Conservation (phyloP, 148 eudicot genomes). For the Cornus controversa region DNA sequence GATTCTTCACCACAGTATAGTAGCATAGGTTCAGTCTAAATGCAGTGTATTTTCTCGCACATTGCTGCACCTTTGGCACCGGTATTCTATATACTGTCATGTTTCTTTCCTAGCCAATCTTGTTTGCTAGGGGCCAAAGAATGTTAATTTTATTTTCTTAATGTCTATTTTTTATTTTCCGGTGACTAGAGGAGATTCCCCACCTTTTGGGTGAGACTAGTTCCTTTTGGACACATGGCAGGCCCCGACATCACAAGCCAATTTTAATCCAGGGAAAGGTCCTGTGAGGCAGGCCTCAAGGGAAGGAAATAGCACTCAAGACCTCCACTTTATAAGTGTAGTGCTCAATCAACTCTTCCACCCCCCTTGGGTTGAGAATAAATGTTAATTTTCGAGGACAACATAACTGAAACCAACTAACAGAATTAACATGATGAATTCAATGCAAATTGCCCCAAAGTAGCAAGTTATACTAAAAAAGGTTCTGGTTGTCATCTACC, state of each 20-base stretch:
- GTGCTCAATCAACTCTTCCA: too few relatives aligned
- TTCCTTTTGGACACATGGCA: too few relatives aligned
- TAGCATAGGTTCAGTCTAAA: background rate
- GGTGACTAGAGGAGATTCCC: too few relatives aligned
- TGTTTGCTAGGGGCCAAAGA: background rate
- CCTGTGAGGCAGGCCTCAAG: too few relatives aligned
- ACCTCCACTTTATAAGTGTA: too few relatives aligned
- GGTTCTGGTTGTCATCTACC: too few relatives aligned
- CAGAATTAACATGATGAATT: background rate
- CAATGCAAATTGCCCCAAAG: conserved; percentile 29
- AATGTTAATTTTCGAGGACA: background rate
- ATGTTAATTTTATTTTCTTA: background rate
- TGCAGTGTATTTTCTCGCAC: background rate
- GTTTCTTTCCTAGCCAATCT: background rate
- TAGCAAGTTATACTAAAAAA: conserved; percentile 15
- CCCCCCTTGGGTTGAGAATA: too few relatives aligned
- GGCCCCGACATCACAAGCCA: too few relatives aligned
- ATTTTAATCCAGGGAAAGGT: background rate
- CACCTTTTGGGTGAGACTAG: too few relatives aligned
- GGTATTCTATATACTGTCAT: background rate
- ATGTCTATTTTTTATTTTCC: too few relatives aligned
- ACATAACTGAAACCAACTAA: background rate
- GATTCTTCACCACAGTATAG: background rate
- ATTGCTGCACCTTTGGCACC: background rate
- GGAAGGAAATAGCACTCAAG: too few relatives aligned